These are phyloP conservation scores for Rusavskia elegans DNA, from an alignment of 495 filamentous ascomycete species.

Conservation along the genomic window DNA sequence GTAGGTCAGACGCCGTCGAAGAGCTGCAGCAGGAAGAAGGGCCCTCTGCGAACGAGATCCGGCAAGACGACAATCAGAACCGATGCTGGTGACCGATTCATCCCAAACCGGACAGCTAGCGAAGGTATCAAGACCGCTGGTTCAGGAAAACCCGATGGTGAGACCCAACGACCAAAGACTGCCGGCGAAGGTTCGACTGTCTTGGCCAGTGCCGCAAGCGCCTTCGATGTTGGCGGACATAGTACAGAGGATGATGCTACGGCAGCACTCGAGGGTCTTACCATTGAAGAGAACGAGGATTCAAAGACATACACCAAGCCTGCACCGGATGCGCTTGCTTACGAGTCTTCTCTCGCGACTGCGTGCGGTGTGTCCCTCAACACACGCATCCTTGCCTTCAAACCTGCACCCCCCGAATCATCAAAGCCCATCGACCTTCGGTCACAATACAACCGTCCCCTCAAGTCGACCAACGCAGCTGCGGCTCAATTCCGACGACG, in stretches of 20 bases:
- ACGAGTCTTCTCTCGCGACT: slow-evolving; percentile 78
- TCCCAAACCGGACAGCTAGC: slow-evolving; percentile 79
- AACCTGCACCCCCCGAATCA: slow-evolving; percentile 90
- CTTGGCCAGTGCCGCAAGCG: slow-evolving; percentile 49
- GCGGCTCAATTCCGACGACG: slow-evolving; percentile 78
- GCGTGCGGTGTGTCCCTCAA: slow-evolving; percentile 88
- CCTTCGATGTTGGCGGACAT: slow-evolving; percentile 47
- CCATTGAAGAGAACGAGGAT: slow-evolving; percentile 46
- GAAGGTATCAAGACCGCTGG: slow-evolving; percentile 73
- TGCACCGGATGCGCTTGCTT: slow-evolving; percentile 74
- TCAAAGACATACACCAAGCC: slow-evolving; percentile 49
- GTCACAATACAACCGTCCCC: slow-evolving; percentile 92
- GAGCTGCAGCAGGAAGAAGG: slow-evolving; percentile 45
- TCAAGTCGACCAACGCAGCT: slow-evolving; percentile 56
- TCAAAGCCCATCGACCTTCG: slow-evolving; percentile 95
- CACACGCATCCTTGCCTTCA: slow-evolving; percentile 95
- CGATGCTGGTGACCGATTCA: slow-evolving; percentile 83
- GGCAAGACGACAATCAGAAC: slow-evolving; percentile 71
- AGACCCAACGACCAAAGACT: slow-evolving; percentile 52
- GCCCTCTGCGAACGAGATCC: slow-evolving; percentile 44
- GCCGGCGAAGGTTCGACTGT: slow-evolving; percentile 56
- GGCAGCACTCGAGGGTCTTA: slow-evolving; percentile 62
- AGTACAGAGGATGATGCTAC: slow-evolving; percentile 60
- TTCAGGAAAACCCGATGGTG: slow-evolving; percentile 57
- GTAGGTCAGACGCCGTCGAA: slow-evolving; percentile 55